Evolutionary conservation across 2,329 filamentous ascomycete genomes (phyloP), one percentile per base, ranked within the genome.

Genomic region (Aschersonia sp.): DNA sequence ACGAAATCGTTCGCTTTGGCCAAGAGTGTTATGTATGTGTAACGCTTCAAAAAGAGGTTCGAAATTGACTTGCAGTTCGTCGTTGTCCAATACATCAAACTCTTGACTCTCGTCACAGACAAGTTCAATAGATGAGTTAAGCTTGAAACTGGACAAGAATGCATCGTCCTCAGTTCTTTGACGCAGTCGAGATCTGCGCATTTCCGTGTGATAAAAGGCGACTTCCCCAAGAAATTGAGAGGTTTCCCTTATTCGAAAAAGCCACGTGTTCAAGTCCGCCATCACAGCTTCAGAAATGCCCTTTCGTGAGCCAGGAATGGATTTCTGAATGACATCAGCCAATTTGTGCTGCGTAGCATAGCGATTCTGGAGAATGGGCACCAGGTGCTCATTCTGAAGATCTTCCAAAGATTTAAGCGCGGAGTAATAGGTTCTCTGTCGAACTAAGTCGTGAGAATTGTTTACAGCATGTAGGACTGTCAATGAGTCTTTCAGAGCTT

Each of bases 181-280:
- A 60, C 89, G 85, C 59, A 94, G 88, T 46, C 91, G 78, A 30
- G 80, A 78, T 53, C 91, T 78, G 43, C 92, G 80, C 61, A 94
- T 78, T 57, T 96, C 85, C 0, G 92, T 98, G 59, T 97, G 89
- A 59, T 94, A 97, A 61, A 98, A 94, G 4, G 92, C 89, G 5
- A 98, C 87, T 62, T 98, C 92, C 4, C 92, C 92, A 5, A 98
- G 69, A 53, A 95, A 96, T 56, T 96, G 91, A 1, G 92, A 96
- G 20, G 89, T 94, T 64, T 98, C 92, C 57, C 92, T 82, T 53
- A 98, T 94, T 29, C 87, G 82, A 59, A 85, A 98, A 7, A 98
- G 73, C 92, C 92, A 98, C 1, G 89, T 96, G 60, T 97, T 97
- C 48, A 98, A 68, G 65, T 98, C 92, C 2, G 80, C 85, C 88